Evolutionary conservation across 2,329 filamentous ascomycete species (phyloP), one percentile per base, ranked within the genome.

Genomic region (Alternaria dauci): DNA sequence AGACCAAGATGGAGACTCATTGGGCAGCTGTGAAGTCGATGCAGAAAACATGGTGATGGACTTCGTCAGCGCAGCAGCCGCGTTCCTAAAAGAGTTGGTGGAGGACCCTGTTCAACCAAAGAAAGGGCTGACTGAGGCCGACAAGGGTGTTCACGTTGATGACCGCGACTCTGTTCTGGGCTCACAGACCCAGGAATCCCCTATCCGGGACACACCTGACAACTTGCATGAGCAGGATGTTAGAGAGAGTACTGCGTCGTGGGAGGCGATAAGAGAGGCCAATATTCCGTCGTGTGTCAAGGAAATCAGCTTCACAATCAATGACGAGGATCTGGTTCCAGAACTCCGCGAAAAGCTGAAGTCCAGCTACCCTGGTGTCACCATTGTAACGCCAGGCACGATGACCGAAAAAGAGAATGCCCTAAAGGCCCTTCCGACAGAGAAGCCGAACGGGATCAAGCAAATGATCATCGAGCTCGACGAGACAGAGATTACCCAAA

Each of bases 401-500:
- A 34, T 25, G 36, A 18, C 36, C n/a, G n/a, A 55, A 14, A 50
- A 50, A 41, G 39, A 51, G 16, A 26, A 38, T 18, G 47, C 25
- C 8, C 25, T 18, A 23, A 9, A 34, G 32, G 39, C 18, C 12
- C n/a, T 14, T 8, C 5, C 16, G 18, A n/a, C 32, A 9, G 32
- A 54, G 30, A 67, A 54, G 25, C 61, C 59, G 8, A 41, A 38
- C 14, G 61, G 61, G 8, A 18, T 64, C 7, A 58, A 58, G 53
- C 39, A 30, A 16, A 58, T 63, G 30, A 43, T 54, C 4, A 60
- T 66, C 28, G 50, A 62, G 42, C 52, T 66, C 36, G 53, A 62
- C 14, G 28, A 51, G 23, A 16, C 41, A 7, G 46, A 56, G 42
- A 3, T 52, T 5, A 26, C 38, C n/a, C 38, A 34, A 16, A 38